Evolutionary conservation across 805 yeast genomes (phyloP), one percentile per base, ranked within the genome.

Genomic region (Schwanniomyces occidentalis): DNA sequence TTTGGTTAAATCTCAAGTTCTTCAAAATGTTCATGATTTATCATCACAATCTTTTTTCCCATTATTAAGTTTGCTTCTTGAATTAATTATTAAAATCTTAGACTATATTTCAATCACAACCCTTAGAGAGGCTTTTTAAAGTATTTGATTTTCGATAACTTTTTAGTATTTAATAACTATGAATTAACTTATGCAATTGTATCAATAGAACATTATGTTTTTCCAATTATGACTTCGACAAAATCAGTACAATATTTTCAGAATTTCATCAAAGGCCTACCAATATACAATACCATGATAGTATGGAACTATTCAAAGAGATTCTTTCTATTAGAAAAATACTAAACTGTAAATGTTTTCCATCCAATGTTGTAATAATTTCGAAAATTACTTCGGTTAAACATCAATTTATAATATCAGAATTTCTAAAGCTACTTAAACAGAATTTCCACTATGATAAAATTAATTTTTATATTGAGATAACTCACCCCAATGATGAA

Each of bases 151-250:
- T 21, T 21, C 23, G 10, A 10, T 21, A 8, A 21, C 23, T 21
- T 21, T n/a, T n/a, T n/a, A n/a, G n/a, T 23, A n/a, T 16, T 14
- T 14, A 6, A 9, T 10, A 22, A 30, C 20, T 15, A 21, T 10
- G 34, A 30, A 16, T 14, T 30, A 18, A 23, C 14, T 6, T 30
- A 22, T 30, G 27, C 27, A 15, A 20, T 23, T 30, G 23, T 13
- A 22, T 30, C 27, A 30, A 20, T 7, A 30, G 34, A 14, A 22
- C 10, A 4, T 5, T 30, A 10, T 12, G 13, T 4, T 30, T 30
- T 21, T 22, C 20, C 14, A 30, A 21, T 19, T 22, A 14, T 8
- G 21, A 21, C 10, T 15, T 30, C 6, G 20, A 30, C 14, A 27
- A 30, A 10, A 30, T 9, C 6, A 22, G 17, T 21, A 21, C 15